A percentile compares a stretch with the other conserved stretches of the same genome.
Conservation (phyloP, 306 rosid species). For the Vachellia collinsii region DNA sequence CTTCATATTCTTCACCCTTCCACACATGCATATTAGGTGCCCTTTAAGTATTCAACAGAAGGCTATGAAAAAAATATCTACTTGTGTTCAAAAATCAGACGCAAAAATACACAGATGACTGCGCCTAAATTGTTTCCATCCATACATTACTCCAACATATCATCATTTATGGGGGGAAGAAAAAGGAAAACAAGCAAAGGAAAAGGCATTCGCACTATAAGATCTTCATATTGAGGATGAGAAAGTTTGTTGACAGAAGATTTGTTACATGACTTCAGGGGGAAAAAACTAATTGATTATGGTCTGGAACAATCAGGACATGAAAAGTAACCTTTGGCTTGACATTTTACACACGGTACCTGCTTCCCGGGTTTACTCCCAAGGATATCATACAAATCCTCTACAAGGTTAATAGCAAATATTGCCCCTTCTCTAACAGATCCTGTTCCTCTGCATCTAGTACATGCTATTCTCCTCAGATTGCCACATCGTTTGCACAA, state of each 20-base stretch:
- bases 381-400: constrained; percentile 55
- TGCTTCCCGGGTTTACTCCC: constrained; percentile 47
- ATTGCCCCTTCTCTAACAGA: constrained; percentile 62
- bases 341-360: constrained; percentile 63
- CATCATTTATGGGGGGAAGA: not conserved
- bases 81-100: not conserved
- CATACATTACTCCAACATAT: not conserved
- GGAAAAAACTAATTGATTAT: constrained; percentile 18
- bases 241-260: not conserved
- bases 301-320: constrained; percentile 75
- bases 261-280: constrained; percentile 4
- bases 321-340: constrained; percentile 69
- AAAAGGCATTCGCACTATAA: not conserved
- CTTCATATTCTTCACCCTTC: not conserved
- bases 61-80: not conserved
- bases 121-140: not conserved
- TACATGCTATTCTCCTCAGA: constrained; percentile 73
- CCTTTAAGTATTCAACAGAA: not conserved
- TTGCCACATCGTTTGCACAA: constrained; percentile 90
- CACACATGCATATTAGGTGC: not conserved
- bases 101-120: not conserved
- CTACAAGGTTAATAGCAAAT: constrained; percentile 43
- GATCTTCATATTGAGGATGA: not conserved
- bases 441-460: constrained; percentile 74
- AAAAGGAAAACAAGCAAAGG: not conserved